Evolutionary conservation across 805 yeast genomes (phyloP).

Genomic region (Nakazawaea wickerhamii): DNA sequence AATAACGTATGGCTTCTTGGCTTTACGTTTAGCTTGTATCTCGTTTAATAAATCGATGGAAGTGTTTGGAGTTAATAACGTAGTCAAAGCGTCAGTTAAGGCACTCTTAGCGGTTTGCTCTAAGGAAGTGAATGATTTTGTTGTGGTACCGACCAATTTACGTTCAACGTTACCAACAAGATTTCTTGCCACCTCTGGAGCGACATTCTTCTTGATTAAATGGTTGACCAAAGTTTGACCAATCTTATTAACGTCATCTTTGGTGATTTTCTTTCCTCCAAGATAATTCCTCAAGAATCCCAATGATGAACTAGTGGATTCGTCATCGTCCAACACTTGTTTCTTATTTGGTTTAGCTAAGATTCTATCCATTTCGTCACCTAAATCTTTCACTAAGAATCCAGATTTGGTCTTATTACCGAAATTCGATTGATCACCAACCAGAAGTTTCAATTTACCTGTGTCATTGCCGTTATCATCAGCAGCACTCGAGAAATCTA

Average conservation of each 20-base stretch:
- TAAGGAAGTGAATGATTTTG: constrained; percentile 69
- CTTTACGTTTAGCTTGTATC: constrained; percentile 45
- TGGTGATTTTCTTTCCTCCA: constrained; percentile 65
- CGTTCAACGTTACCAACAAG: constrained; percentile 66
- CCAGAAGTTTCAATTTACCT: constrained; percentile 23
- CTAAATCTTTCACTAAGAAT: constrained; percentile 61
- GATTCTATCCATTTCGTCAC: constrained; percentile 42
- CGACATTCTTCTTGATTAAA: constrained; percentile 79
- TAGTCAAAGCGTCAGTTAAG: constrained; percentile 59
- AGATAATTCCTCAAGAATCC: constrained; percentile 54
- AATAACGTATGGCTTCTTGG: constrained; percentile 75
- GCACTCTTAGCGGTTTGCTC: constrained; percentile 62
- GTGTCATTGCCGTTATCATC: constrained; percentile 16
- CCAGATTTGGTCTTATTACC: constrained; percentile 45
- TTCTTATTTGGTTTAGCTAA: constrained; percentile 19
- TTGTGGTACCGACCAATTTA: constrained; percentile 66
- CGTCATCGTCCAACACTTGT: not conserved
- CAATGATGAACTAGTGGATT: constrained; percentile 37
- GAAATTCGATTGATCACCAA: constrained; percentile 35
- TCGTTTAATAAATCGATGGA: constrained; percentile 83
- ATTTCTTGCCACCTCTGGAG: constrained; percentile 79
- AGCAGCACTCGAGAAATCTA: constrained; percentile 50
- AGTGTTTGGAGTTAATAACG: constrained; percentile 84
- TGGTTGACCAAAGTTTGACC: constrained; percentile 66
- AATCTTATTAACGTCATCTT: constrained; percentile 60